Evolutionary conservation across 148 eudicot species (phyloP).

Genomic region (Diospyros kaki): DNA sequence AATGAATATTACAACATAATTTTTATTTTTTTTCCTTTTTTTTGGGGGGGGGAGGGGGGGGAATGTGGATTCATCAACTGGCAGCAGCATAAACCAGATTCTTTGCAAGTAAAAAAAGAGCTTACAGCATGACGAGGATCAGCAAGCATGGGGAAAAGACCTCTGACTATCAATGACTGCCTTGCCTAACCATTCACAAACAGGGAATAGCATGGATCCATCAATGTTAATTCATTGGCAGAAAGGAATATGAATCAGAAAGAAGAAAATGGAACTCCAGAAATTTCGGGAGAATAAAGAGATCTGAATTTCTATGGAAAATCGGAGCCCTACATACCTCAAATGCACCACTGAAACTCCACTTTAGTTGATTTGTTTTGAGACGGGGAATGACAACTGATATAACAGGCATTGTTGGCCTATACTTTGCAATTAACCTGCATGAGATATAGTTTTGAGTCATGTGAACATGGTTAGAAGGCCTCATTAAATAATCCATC

Average conservation of each 20-base stretch:
- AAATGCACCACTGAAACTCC: slow-evolving; percentile 94
- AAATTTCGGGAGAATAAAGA: background rate
- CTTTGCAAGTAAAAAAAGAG: slow-evolving; percentile 8
- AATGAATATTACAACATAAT: background rate
- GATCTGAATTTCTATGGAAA: slow-evolving; percentile 1
- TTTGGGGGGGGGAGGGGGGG: too few relatives aligned
- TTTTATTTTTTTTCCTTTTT: background rate
- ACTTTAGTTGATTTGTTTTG: slow-evolving; percentile 73
- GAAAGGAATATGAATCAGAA: background rate
- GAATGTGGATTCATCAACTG: background rate
- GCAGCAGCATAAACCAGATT: background rate
- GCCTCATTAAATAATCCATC: background rate
- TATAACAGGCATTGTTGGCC: slow-evolving; percentile 80
- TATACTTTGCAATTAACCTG: slow-evolving; percentile 78
- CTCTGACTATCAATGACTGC: slow-evolving; percentile 89
- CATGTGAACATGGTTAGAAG: background rate
- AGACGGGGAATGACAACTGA: slow-evolving; percentile 85
- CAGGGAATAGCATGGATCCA: slow-evolving; percentile 3
- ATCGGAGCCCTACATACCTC: slow-evolving; percentile 57
- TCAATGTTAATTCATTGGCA: background rate
- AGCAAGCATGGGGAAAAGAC: slow-evolving; percentile 95
- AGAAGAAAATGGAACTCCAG: background rate
- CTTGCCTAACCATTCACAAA: slow-evolving; percentile 55
- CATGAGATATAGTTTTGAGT: slow-evolving; percentile 14
- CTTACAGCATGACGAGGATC: slow-evolving; percentile 98